These are phyloP conservation scores for Aspergillus vadensis DNA, from an alignment of 2,329 filamentous ascomycete genomes.

Conservation along the genomic window DNA sequence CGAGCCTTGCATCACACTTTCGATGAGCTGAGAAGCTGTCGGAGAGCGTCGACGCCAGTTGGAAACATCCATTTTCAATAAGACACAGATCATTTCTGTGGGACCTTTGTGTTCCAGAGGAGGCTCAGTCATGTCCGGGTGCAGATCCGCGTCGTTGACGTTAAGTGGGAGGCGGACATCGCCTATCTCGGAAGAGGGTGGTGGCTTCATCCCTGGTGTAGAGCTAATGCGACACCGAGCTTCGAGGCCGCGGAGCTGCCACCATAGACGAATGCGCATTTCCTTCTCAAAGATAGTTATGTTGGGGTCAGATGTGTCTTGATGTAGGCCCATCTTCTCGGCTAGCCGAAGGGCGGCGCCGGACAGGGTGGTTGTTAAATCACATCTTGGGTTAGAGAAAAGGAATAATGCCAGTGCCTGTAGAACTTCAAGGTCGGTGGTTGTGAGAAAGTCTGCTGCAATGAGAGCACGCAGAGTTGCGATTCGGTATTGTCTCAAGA, in stretches of 20 bases:
- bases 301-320: constrained; percentile 56
- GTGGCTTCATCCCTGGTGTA: background rate
- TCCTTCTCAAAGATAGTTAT: constrained; percentile 61
- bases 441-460: constrained; percentile 44
- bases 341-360: constrained; percentile 53
- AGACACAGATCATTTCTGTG: constrained; percentile 39
- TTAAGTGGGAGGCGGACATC: constrained; percentile 24
- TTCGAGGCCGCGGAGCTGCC: constrained; percentile 69
- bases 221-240: background rate
- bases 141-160: constrained; percentile 28
- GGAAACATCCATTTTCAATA: background rate
- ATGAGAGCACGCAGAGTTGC: constrained; percentile 48
- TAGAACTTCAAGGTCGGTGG: constrained; percentile 41
- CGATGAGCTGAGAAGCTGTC: background rate
- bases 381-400: constrained; percentile 42
- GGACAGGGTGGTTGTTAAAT: constrained; percentile 1
- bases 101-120: constrained; percentile 32
- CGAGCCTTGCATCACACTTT: background rate
- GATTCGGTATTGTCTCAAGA: constrained; percentile 43
- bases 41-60: background rate
- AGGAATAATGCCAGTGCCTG: constrained; percentile 57
- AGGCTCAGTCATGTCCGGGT: constrained; percentile 34
- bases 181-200: background rate
- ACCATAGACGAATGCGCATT: constrained; percentile 69
- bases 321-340: constrained; percentile 66